phyloP scores from a whole-genome alignment of 2,329 filamentous ascomycete species.

The Colletotrichum higginsianum region DNA sequence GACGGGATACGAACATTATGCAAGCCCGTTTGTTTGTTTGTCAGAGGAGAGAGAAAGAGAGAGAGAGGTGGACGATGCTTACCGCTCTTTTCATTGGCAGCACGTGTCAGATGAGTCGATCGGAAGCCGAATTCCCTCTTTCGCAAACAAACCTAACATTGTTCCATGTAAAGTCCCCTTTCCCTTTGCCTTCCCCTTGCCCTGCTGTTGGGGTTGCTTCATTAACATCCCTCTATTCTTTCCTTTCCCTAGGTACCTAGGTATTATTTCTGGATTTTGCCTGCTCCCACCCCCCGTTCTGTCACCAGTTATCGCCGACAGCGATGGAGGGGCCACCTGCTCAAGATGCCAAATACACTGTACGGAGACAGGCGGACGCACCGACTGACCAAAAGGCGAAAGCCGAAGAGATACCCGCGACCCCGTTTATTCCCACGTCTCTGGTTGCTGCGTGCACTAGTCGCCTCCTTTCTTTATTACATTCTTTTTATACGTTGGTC shows the following conservation, averaged over 20 bases:
- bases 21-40: conserved; percentile 4
- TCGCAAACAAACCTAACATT: not conserved
- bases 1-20: conserved; percentile 10
- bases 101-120: conserved; percentile 14
- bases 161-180: not conserved
- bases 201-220: not conserved
- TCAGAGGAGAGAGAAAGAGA: not conserved
- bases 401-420: not conserved
- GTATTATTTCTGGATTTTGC: not conserved
- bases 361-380: not conserved
- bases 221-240: not conserved
- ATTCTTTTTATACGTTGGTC: conserved; percentile 7
- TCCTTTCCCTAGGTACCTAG: no score
- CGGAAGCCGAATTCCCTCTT: not conserved
- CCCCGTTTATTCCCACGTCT: conserved; percentile 11
- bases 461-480: not conserved
- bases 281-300: not conserved
- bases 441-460: conserved; percentile 13
- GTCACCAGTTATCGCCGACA: not conserved
- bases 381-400: not conserved
- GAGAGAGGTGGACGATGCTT: not conserved
- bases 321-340: not conserved
- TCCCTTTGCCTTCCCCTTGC: not conserved
- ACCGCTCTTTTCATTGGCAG: not conserved
- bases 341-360: not conserved